These are phyloP conservation scores for Cyclaneusma minus DNA, from an alignment of 2,329 filamentous ascomycete genomes.

Conservation along the genomic window DNA sequence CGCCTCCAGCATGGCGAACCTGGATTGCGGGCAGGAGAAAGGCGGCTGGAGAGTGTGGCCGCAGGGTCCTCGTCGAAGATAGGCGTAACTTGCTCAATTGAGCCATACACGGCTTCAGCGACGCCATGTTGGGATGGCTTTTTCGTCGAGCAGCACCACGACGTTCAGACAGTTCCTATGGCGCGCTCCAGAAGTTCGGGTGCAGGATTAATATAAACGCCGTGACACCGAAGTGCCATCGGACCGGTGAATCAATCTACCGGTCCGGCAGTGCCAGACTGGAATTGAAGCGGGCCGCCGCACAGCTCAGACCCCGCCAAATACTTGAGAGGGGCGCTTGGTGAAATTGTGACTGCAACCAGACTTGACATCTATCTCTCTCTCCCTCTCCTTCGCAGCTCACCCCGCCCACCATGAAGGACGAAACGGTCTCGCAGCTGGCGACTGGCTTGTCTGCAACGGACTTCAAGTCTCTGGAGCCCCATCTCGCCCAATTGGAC, in stretches of 20 bases:
- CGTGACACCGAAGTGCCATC: neutral
- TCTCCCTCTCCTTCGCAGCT: neutral
- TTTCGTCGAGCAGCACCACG: conserved; percentile 1
- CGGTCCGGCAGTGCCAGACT: neutral
- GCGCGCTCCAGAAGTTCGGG: conserved; percentile 1
- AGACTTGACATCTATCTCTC: no score
- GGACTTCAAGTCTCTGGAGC: conserved; percentile 75
- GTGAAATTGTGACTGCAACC: neutral
- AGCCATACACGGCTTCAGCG: conserved; percentile 15
- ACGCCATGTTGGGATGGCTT: conserved; percentile 13
- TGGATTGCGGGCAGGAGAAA: conserved; percentile 1
- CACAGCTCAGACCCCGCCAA: neutral
- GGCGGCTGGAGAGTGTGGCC: conserved; percentile 6
- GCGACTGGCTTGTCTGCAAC: conserved; percentile 34
- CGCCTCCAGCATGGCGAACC: conserved; percentile 3
- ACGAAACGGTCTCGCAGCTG: conserved; percentile 36
- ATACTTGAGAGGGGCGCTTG: neutral
- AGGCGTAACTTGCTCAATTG: conserved; percentile 18
- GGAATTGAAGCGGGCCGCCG: no score
- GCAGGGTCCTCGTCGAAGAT: conserved; percentile 8
- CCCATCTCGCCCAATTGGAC: conserved; percentile 61
- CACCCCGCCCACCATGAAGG: conserved; percentile 31
- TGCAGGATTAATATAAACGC: neutral
- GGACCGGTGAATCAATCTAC: neutral
- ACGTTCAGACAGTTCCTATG: conserved; percentile 1